Evolutionary conservation across 176 grass and related monocot genomes (phyloP).

Genomic region (Stipa capillata): DNA sequence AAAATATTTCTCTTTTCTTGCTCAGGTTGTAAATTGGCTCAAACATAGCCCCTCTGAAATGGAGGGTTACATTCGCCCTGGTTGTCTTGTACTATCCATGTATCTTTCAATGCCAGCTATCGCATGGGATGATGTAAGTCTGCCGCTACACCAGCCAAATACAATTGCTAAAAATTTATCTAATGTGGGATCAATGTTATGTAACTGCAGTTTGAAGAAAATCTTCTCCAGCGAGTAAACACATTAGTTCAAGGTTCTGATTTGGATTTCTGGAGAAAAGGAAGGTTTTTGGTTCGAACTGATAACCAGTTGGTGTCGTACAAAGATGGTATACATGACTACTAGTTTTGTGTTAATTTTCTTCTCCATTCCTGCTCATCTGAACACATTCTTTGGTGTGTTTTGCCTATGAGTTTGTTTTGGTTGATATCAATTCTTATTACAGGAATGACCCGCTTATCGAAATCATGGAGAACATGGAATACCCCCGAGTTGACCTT

Average conservation of each 20-base stretch:
- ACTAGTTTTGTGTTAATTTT: neutral
- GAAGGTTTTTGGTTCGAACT: slow-evolving; percentile 79
- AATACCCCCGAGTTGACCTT: slow-evolving; percentile 77
- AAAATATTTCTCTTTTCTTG: neutral
- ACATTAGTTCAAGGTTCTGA: slow-evolving; percentile 49
- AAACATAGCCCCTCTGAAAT: slow-evolving; percentile 71
- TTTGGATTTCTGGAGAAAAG: slow-evolving; percentile 74
- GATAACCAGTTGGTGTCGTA: slow-evolving; percentile 68
- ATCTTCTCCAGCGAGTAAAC: slow-evolving; percentile 55
- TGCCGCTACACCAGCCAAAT: neutral
- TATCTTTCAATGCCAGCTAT: slow-evolving; percentile 69
- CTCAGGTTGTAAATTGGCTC: slow-evolving; percentile 78
- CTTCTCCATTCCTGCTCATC: neutral
- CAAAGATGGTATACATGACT: slow-evolving; percentile 50
- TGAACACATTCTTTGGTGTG: neutral
- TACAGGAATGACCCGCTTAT: slow-evolving; percentile 53
- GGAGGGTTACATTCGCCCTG: slow-evolving; percentile 77
- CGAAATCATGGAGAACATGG: slow-evolving; percentile 87
- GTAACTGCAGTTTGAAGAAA: slow-evolving; percentile 63
- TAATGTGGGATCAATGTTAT: slow-evolving; percentile 1
- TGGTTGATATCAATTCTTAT: slow-evolving; percentile 14
- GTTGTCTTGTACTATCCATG: slow-evolving; percentile 69
- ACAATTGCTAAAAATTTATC: neutral
- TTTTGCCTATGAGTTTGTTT: neutral
- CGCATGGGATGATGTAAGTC: slow-evolving; percentile 67